These are phyloP conservation scores for Pholiota molesta DNA, from an alignment of 768 basidiomycete genomes.

Conservation along the genomic window DNA sequence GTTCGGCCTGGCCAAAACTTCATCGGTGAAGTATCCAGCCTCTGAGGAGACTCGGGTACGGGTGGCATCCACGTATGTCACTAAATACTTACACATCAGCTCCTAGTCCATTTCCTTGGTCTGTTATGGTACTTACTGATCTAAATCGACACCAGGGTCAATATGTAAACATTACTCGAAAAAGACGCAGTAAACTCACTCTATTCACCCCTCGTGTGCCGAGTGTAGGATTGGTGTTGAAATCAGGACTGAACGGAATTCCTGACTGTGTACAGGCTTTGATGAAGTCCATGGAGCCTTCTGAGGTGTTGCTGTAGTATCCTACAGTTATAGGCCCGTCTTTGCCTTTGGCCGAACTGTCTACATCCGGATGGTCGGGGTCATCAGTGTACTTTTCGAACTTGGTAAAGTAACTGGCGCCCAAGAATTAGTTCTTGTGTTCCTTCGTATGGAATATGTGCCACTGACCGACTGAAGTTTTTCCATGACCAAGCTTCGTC, in stretches of 20 bases:
- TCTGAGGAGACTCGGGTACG: constrained; percentile 60
- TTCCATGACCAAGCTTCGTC: constrained; percentile 65
- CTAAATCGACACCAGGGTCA: constrained; percentile 15
- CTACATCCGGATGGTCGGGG: constrained; percentile 48
- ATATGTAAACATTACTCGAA: not conserved
- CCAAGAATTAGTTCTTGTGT: not conserved
- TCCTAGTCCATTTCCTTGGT: not conserved
- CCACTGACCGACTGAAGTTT: constrained; percentile 49
- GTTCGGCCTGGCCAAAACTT: constrained; percentile 62
- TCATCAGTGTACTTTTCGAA: constrained; percentile 61
- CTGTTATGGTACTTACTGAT: constrained; percentile 29
- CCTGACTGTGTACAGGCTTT: constrained; percentile 53
- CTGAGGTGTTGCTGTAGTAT: constrained; percentile 45
- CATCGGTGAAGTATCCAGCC: constrained; percentile 61
- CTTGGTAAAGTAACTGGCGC: constrained; percentile 60
- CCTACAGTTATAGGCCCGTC: constrained; percentile 58
- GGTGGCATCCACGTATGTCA: constrained; percentile 62
- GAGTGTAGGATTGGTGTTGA: constrained; percentile 45
- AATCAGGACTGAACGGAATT: constrained; percentile 55
- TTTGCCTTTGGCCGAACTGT: constrained; percentile 45
- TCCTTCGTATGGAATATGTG: not conserved
- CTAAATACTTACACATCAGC: constrained; percentile 31
- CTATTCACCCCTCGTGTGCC: constrained; percentile 61
- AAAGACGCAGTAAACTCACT: constrained; percentile 33
- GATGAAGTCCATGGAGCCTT: constrained; percentile 47